Base-by-base conservation (phyloP, 2,329 filamentous ascomycete genomes). In the Penicillium sp. region DNA sequence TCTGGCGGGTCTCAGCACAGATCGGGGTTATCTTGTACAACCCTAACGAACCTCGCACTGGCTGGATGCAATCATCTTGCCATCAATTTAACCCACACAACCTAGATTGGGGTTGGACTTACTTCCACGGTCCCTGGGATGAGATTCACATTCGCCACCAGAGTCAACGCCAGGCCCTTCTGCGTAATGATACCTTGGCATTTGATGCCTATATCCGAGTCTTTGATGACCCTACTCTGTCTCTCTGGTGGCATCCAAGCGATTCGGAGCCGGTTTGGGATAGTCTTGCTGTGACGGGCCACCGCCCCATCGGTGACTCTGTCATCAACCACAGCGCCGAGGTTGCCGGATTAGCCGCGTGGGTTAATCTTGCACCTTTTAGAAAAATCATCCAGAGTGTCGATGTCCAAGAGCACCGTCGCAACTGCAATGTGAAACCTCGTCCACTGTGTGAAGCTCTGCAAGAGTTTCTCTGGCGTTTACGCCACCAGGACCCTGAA, bases 21-120 rank as follows among this genome's bases (percentile, higher is more conserved):
- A 76, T 86, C 35, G 80, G 80, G 40, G 79, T 86, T 23, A 78
- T 86, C 47, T 72, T 86, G 48, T 86, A 86, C 73, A 87, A 87
- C 60, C 84, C 84, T 0, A 74, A 77, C 24, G 84, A 86, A 62
- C 84, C 84, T 47, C 79, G 83, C 6, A 82, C 82, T 4, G 77
- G 82, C 57, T 80, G 79, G 66, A 79, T 77, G 63, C 77, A 81
- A 55, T 80, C 78, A 12, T 83, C 81, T 43, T 75, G 79, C 47
- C 83, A 86, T 66, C 81, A 83, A 55, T 87, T 84, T 68, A 81
- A 80, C 62, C 76, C 77, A 30, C 74, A 79, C 52, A 82, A 81
- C 43, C 69, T 83, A 12, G 84, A 87, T 62, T 85, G 83, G 79
- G 84, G 84, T 2, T 86, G 83, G 83, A 83, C 81, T 33, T 79